phyloP scores from a whole-genome alignment of 495 filamentous ascomycete species.

The Lophium mytilinum region DNA sequence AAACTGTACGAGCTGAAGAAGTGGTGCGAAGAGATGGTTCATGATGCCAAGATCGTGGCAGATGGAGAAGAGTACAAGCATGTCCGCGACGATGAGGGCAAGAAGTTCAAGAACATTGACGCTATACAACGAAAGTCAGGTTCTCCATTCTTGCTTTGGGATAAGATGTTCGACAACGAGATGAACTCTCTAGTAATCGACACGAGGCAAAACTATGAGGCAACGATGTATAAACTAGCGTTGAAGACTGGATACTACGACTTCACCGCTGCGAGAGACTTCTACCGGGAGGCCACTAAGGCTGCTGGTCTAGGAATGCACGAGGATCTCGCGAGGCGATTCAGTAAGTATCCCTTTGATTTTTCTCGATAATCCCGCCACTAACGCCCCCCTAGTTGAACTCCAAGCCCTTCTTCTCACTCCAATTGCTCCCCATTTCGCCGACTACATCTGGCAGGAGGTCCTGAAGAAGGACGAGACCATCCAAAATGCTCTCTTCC shows the following conservation, averaged over 20 bases:
- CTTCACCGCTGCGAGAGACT: conserved; percentile 75
- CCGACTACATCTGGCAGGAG: conserved; percentile 88
- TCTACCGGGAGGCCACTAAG: conserved; percentile 73
- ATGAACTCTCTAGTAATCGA: conserved; percentile 76
- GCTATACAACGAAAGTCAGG: conserved; percentile 51
- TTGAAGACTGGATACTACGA: conserved; percentile 88
- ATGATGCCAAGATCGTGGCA: conserved; percentile 32
- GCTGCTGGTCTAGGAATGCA: conserved; percentile 77
- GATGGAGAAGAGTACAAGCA: conserved; percentile 26
- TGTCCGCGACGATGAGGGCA: conserved; percentile 38
- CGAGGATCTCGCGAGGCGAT: conserved; percentile 56
- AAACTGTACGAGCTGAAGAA: conserved; percentile 77
- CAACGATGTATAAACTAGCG: conserved; percentile 80
- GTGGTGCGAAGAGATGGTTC: conserved; percentile 81
- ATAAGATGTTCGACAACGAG: conserved; percentile 87
- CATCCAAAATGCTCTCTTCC: conserved; percentile 75
- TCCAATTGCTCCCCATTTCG: conserved; percentile 85
- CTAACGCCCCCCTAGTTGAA: conserved; percentile 38
- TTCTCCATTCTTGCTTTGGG: conserved; percentile 61
- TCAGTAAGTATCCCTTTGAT: conserved; percentile 38
- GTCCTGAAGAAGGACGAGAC: conserved; percentile 66
- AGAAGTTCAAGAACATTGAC: conserved; percentile 45
- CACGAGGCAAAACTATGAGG: conserved; percentile 65
- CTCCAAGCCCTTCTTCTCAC: conserved; percentile 76
- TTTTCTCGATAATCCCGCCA: neutral